Evolutionary conservation across 1,284 basidiomycete genomes (phyloP).

Genomic region (Boletus smithii): DNA sequence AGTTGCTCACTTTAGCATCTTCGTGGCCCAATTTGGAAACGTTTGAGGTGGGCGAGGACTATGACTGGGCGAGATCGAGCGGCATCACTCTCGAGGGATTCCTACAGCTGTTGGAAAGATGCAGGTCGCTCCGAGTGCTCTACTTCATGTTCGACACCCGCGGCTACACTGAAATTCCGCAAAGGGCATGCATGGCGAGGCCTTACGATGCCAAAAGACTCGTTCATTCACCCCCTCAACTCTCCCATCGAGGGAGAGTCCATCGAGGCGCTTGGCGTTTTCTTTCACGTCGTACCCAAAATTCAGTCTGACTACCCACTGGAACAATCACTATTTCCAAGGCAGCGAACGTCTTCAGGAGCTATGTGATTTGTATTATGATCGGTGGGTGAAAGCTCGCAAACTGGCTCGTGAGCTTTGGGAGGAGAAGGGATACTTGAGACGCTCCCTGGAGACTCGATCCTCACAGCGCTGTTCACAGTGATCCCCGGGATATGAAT

Average conservation of each 20-base stretch:
- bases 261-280: constrained; percentile 9
- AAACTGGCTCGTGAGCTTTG: constrained; percentile 5
- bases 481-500: no score
- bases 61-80: constrained; percentile 4
- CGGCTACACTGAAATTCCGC: constrained; percentile 9
- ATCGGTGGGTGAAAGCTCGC: constrained; percentile 4
- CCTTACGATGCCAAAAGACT: not conserved
- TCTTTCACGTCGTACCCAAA: constrained; percentile 8
- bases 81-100: constrained; percentile 14
- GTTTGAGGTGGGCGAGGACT: not conserved
- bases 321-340: not conserved
- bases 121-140: constrained; percentile 7
- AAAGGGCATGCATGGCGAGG: constrained; percentile 12
- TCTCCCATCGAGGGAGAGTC: constrained; percentile 10
- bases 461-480: no score
- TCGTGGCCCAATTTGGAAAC: constrained; percentile 10
- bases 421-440: constrained; percentile 7
- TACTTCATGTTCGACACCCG: constrained; percentile 5
- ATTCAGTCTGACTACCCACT: constrained; percentile 1
- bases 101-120: constrained; percentile 11
- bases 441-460: constrained; percentile 3
- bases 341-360: not conserved
- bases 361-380: not conserved
- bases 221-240: not conserved
- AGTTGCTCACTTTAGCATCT: constrained; percentile 14